Conservation (phyloP, 1,139 yeast genomes). For the Oligophagozyma castellii region DNA sequence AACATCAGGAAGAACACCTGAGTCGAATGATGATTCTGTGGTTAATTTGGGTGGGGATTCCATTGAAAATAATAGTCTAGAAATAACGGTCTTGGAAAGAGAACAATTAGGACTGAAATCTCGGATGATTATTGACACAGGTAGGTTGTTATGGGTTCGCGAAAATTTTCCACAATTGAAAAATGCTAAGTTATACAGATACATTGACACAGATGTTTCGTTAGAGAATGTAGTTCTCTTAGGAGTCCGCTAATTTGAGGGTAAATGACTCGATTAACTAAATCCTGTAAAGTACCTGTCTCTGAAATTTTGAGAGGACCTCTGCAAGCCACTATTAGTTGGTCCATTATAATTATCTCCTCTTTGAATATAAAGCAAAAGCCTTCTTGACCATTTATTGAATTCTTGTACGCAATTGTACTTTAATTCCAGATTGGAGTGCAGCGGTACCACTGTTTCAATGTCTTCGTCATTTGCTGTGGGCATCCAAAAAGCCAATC, state of each 20-base stretch:
- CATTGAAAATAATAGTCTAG: slow-evolving; percentile 2
- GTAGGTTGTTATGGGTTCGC: slow-evolving; percentile 37
- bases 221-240: slow-evolving; percentile 50
- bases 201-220: slow-evolving; percentile 44
- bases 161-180: slow-evolving; percentile 23
- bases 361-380: slow-evolving; percentile 65
- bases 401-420: slow-evolving; percentile 78
- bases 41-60: slow-evolving; percentile 4
- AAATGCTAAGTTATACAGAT: slow-evolving; percentile 39
- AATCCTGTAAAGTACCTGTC: slow-evolving; percentile 69
- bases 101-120: slow-evolving; percentile 50
- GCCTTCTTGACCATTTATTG: slow-evolving; percentile 82
- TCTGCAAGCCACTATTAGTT: slow-evolving; percentile 29
- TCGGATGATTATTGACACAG: slow-evolving; percentile 55
- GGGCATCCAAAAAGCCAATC: slow-evolving; percentile 97
- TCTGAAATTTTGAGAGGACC: slow-evolving; percentile 43
- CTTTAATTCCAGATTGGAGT: slow-evolving; percentile 52
- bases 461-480: slow-evolving; percentile 78
- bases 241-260: not conserved
- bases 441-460: slow-evolving; percentile 66
- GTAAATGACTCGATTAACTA: slow-evolving; percentile 11
- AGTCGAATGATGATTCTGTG: slow-evolving; percentile 25
- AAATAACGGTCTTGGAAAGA: slow-evolving; percentile 33
- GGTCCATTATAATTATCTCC: slow-evolving; percentile 47
- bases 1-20: slow-evolving; percentile 47